These are phyloP conservation scores for Cyclostephanos tholiformis DNA, from an alignment of 108 stramenopile species.

Conservation along the genomic window DNA sequence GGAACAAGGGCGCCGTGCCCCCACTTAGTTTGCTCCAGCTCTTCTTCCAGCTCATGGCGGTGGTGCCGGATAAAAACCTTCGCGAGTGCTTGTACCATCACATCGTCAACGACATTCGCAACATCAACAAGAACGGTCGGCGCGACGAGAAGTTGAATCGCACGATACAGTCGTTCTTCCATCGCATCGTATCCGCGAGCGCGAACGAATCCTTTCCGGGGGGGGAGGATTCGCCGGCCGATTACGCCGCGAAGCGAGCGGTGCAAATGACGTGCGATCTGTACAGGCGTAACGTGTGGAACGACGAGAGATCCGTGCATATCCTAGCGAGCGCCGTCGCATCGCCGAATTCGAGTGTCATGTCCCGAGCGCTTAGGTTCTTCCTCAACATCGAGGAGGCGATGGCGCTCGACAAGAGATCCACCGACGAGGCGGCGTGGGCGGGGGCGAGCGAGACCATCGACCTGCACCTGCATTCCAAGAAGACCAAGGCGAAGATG, in stretches of 20 bases:
- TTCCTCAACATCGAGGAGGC: conserved; percentile 95
- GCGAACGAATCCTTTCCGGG: conserved; percentile 35
- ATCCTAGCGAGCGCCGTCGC: conserved; percentile 84
- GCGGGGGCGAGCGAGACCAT: conserved; percentile 62
- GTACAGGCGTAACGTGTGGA: conserved; percentile 95
- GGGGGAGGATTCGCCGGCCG: conserved; percentile 57
- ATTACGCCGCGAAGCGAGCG: conserved; percentile 81
- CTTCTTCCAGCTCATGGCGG: conserved; percentile 91
- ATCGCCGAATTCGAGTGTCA: conserved; percentile 61
- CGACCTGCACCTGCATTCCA: conserved; percentile 77
- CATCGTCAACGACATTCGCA: conserved; percentile 90
- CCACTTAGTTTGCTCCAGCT: conserved; percentile 86
- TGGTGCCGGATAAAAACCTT: conserved; percentile 86
- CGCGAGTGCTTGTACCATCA: conserved; percentile 86
- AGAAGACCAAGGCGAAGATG: conserved; percentile 68
- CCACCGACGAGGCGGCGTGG: conserved; percentile 72
- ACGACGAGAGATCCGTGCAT: conserved; percentile 94
- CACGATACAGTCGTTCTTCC: conserved; percentile 79
- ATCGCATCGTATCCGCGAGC: conserved; percentile 65
- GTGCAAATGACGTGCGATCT: conserved; percentile 93
- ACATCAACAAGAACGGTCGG: conserved; percentile 88
- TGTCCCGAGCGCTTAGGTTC: conserved; percentile 89
- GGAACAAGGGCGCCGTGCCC: conserved; percentile 86
- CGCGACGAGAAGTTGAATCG: conserved; percentile 85
- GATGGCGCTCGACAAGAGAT: conserved; percentile 87